Evolutionary conservation across 768 basidiomycete genomes (phyloP), one percentile per base, ranked within the genome.

Genomic region (Mycena olivaceomarginata): DNA sequence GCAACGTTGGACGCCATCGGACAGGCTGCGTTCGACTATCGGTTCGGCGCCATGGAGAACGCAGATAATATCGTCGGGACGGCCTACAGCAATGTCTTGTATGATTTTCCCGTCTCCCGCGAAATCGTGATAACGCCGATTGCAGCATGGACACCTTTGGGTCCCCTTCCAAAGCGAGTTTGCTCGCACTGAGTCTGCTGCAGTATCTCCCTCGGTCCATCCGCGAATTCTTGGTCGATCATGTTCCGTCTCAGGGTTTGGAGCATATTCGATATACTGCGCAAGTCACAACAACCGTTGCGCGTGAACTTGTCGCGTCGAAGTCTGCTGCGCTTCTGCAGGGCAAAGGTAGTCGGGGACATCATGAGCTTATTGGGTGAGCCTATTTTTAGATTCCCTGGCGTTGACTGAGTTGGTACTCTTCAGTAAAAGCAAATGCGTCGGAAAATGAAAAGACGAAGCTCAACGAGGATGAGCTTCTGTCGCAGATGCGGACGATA

Each of bases 1-100:
- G 88, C 88, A 4, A 88, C 90, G 9, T 77, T 92, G 69, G 91
- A 91, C 82, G 87, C 89, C 16, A 89, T 92, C 70, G 91, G 90
- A 10, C 85, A 87, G 81, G 90, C 88, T 67, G 90, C 89, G 53
- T 92, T 92, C 75, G 91, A 91, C 70, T 87, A 91, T 77, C 85
- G 85, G 39, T 91, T 91, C 51, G 86, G 85, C 15, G 84, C 85
- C 4, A 78, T 88, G 75, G 86, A 89, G 18, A 80, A 87, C 67
- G 82, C 78, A 16, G 81, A 86, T 25, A 88, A 87, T 70, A 81
- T 82, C 48, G 84, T 90, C 22, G 85, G 84, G 31, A 81, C 83
- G 16, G 86, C 84, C 1, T 89, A 86, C 72, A 76, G 80, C 37
- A 86, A 84, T 59, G 67, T 89, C 41, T 81, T 87, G 88, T 89